These are phyloP conservation scores for Talaromyces sp. DNA, from an alignment of 2,329 filamentous ascomycete genomes.

Conservation along the genomic window DNA sequence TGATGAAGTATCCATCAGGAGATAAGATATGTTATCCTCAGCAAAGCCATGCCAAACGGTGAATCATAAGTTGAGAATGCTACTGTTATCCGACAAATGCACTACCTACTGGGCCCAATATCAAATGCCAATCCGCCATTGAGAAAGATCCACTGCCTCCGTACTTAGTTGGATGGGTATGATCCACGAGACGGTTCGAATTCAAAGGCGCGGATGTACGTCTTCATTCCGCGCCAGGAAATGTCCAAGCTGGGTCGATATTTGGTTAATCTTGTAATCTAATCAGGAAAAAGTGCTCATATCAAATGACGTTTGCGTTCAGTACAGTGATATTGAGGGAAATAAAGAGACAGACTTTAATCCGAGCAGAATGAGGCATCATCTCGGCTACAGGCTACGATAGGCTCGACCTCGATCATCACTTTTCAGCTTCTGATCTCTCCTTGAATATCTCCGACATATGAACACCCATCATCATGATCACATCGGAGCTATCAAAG, in stretches of 20 bases:
- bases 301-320: background rate
- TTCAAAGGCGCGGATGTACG: conserved; percentile 14
- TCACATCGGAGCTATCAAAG: background rate
- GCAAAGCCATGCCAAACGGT: background rate
- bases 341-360: background rate
- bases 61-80: background rate
- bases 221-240: conserved; percentile 3
- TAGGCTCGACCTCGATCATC: background rate
- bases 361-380: background rate
- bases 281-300: background rate
- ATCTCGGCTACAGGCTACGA: background rate
- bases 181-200: conserved; percentile 14
- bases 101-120: background rate
- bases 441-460: background rate
- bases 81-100: background rate
- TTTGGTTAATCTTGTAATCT: background rate
- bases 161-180: background rate
- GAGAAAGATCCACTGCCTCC: background rate
- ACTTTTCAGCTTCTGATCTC: background rate
- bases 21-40: background rate
- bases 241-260: background rate
- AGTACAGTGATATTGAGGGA: background rate
- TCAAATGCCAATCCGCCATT: background rate
- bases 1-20: background rate
- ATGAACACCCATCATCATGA: background rate